Conservation (phyloP, 1,284 basidiomycete genomes). For the Sporisorium reilianum region DNA sequence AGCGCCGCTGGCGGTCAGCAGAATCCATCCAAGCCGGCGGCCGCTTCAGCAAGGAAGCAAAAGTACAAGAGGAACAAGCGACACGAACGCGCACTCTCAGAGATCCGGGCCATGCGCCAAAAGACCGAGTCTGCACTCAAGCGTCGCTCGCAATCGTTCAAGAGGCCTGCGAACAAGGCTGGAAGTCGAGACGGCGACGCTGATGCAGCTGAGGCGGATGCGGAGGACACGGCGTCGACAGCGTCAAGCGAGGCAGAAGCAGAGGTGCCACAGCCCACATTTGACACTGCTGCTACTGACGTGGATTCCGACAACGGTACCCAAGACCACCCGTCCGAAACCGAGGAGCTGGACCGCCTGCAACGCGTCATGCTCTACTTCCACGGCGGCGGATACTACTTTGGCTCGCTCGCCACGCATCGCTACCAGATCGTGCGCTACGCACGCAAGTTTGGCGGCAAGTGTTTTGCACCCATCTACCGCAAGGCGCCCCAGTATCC, state of each 20-base stretch:
- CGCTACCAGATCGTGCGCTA: constrained; percentile 70
- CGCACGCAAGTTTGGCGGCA: constrained; percentile 70
- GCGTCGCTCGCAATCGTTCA: constrained; percentile 31
- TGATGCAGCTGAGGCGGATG: neutral
- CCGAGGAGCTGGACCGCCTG: constrained; percentile 63
- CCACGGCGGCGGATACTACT: constrained; percentile 71
- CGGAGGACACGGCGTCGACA: constrained; percentile 14
- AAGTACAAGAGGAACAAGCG: constrained; percentile 30
- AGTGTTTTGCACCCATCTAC: constrained; percentile 70
- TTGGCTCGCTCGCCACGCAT: constrained; percentile 73
- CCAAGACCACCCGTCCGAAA: constrained; percentile 15
- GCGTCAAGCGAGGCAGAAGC: neutral
- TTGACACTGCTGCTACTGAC: constrained; percentile 50
- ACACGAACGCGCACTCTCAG: constrained; percentile 36
- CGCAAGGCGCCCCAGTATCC: constrained; percentile 73
- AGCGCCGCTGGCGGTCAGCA: constrained; percentile 2
- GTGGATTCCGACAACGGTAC: constrained; percentile 12
- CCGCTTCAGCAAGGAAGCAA: neutral
- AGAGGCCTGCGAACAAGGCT: constrained; percentile 10
- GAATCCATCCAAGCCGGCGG: constrained; percentile 5
- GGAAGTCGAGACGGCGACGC: neutral
- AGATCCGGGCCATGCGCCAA: constrained; percentile 38
- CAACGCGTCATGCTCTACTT: constrained; percentile 66
- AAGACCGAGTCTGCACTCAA: constrained; percentile 29
- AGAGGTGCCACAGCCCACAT: constrained; percentile 20